Conservation (phyloP, 257 asterid genomes). For the Solanum chilense region DNA sequence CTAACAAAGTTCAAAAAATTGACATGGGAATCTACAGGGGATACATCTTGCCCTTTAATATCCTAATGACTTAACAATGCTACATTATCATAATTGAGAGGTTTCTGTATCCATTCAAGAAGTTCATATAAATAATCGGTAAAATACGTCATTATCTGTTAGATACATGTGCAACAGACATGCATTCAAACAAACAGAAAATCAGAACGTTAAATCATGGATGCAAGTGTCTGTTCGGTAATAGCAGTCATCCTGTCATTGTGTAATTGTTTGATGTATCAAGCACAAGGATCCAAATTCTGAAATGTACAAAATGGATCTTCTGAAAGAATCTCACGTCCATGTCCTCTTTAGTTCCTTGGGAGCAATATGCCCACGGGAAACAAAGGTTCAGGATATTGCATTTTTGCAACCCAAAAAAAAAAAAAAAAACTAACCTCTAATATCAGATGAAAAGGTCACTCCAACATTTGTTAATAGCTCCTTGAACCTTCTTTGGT, state of each 20-base stretch:
- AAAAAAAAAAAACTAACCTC: neutral
- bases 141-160: neutral
- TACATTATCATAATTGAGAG: neutral
- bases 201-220: neutral
- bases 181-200: neutral
- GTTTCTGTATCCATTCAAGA: neutral
- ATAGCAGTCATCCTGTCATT: neutral
- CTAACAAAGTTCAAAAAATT: neutral
- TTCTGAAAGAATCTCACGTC: neutral
- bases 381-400: neutral
- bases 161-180: neutral
- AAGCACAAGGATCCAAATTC: neutral
- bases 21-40: neutral
- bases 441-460: conserved; percentile 39
- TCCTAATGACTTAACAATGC: neutral
- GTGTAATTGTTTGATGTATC: neutral
- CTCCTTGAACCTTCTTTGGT: conserved; percentile 51
- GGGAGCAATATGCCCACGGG: neutral
- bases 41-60: neutral
- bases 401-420: neutral
- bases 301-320: neutral
- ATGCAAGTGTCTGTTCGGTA: neutral
- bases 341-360: neutral
- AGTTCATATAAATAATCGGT: neutral
- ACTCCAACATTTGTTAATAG: conserved; percentile 68